Base-by-base conservation (phyloP, 805 yeast genomes). In the Huiozyma naganishii region DNA sequence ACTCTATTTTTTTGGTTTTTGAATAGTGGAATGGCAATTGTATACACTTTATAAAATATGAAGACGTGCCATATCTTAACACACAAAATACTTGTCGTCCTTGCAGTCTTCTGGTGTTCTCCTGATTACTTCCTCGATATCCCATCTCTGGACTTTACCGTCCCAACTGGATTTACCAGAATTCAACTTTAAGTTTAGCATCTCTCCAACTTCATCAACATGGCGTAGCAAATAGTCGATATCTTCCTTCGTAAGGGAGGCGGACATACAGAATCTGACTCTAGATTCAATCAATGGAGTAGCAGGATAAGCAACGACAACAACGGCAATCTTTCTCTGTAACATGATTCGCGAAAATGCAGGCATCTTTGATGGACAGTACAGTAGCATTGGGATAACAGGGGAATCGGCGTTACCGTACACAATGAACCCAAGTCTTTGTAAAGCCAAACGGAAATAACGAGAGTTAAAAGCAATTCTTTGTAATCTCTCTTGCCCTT, bases 331-430 rank as follows among this genome's bases (percentile, higher is more conserved):
- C 42, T 83, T 83, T 64, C 77, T 71, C 50, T 75, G 77, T 53
- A 83, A 75, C 73, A 90, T 74, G 74, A 78, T 76, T 61, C 95
- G 76, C 39, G 95, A 82, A 49, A 88, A 77, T 0, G 90, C 88
- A 27, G 95, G 94, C 95, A 92, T 87, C 61, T 89, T 90, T 29
- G 94, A 80, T 27, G 98, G 99, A 42, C 86, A 77, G 59, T 83
- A 92, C 49, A 89, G 66, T 60, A 92, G 69, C 48, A 90, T 64
- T 32, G 98, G 98, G 47, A 92, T 79, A 42, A 92, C 95, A 1
- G 99, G 99, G 36, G 95, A 84, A 64, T 92, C 98, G 53, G 92
- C 96, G 49, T 83, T 83, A 52, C 99, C 99, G 53, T 80, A 83
- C 39, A 88, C 92, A 57, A 89, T 87, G 63, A 89, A 92, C 1